phyloP scores from a whole-genome alignment of 441 rosid genomes.

The Hura crepitans region DNA sequence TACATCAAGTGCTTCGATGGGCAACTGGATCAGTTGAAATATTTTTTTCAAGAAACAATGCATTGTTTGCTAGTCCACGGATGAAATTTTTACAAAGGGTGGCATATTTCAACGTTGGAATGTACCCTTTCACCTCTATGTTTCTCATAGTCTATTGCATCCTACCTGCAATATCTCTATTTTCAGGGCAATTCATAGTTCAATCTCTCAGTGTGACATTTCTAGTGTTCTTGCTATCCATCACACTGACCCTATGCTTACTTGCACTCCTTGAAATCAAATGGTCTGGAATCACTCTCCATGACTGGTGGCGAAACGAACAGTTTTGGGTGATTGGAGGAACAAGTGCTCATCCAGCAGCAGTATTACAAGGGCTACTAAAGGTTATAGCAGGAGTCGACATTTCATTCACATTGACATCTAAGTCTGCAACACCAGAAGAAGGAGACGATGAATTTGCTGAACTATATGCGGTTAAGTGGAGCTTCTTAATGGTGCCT shows the following conservation, averaged over 20 bases:
- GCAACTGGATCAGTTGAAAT: slow-evolving; percentile 82
- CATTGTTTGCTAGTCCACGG: slow-evolving; percentile 46
- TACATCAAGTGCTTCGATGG: slow-evolving; percentile 79
- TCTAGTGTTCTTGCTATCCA: slow-evolving; percentile 49
- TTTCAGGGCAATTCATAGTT: slow-evolving; percentile 66
- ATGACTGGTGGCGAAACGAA: slow-evolving; percentile 76
- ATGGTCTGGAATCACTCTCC: slow-evolving; percentile 65
- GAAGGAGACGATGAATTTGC: slow-evolving; percentile 63
- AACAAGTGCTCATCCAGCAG: slow-evolving; percentile 70
- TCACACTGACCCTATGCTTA: slow-evolving; percentile 51
- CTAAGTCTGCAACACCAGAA: slow-evolving; percentile 50
- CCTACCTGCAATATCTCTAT: slow-evolving; percentile 60
- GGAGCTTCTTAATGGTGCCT: slow-evolving; percentile 64
- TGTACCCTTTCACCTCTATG: slow-evolving; percentile 74
- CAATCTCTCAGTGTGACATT: slow-evolving; percentile 46
- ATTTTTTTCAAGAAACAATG: slow-evolving; percentile 72
- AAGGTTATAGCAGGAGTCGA: slow-evolving; percentile 69
- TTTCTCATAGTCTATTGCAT: slow-evolving; percentile 68
- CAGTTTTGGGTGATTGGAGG: slow-evolving; percentile 76
- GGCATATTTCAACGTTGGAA: slow-evolving; percentile 63
- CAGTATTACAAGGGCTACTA: slow-evolving; percentile 57
- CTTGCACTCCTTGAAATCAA: slow-evolving; percentile 64
- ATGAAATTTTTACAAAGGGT: slow-evolving; percentile 67
- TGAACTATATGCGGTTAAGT: slow-evolving; percentile 48
- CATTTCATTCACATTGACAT: slow-evolving; percentile 61